Evolutionary conservation across 2,329 filamentous ascomycete species (phyloP).

Genomic region (Zymoseptoria brevis): DNA sequence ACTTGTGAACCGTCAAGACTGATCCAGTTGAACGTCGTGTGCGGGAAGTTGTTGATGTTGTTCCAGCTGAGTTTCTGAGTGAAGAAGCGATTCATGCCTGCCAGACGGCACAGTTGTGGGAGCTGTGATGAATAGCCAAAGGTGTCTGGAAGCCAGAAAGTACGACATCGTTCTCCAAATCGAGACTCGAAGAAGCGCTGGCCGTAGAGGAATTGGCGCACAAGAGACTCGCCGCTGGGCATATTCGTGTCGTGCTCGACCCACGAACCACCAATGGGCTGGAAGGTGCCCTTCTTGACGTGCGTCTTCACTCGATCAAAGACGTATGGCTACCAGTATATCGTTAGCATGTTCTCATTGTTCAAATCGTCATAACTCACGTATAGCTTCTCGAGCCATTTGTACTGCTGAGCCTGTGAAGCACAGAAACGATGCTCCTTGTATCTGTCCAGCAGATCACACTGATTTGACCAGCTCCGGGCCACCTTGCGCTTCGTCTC

Average conservation of each 20-base stretch:
- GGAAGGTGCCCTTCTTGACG: slow-evolving; percentile 82
- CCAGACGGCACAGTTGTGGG: slow-evolving; percentile 82
- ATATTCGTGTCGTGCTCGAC: slow-evolving; percentile 98
- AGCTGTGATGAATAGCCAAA: slow-evolving; percentile 96
- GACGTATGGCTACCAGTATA: slow-evolving; percentile 52
- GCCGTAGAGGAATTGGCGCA: slow-evolving; percentile 90
- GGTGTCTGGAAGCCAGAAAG: slow-evolving; percentile 97
- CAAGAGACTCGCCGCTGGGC: slow-evolving; percentile 88
- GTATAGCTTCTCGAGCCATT: slow-evolving; percentile 89
- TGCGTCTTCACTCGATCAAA: slow-evolving; percentile 88
- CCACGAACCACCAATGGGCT: slow-evolving; percentile 95
- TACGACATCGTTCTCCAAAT: slow-evolving; percentile 80
- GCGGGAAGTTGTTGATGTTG: slow-evolving; percentile 98
- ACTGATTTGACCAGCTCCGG: slow-evolving; percentile 94
- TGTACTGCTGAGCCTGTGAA: slow-evolving; percentile 94
- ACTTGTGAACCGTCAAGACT: slow-evolving; percentile 92
- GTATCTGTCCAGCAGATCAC: slow-evolving; percentile 88
- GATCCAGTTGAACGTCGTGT: slow-evolving; percentile 99
- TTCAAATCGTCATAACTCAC: not conserved
- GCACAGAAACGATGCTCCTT: slow-evolving; percentile 87
- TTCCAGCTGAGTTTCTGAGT: slow-evolving; percentile 99
- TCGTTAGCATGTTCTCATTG: not conserved
- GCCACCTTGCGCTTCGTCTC: slow-evolving; percentile 96
- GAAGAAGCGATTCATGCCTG: slow-evolving; percentile 95
- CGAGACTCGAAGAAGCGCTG: slow-evolving; percentile 90